Evolutionary conservation across 2,329 filamentous ascomycete genomes (phyloP), one percentile per base, ranked within the genome.

Genomic region (Mycogone perniciosa): DNA sequence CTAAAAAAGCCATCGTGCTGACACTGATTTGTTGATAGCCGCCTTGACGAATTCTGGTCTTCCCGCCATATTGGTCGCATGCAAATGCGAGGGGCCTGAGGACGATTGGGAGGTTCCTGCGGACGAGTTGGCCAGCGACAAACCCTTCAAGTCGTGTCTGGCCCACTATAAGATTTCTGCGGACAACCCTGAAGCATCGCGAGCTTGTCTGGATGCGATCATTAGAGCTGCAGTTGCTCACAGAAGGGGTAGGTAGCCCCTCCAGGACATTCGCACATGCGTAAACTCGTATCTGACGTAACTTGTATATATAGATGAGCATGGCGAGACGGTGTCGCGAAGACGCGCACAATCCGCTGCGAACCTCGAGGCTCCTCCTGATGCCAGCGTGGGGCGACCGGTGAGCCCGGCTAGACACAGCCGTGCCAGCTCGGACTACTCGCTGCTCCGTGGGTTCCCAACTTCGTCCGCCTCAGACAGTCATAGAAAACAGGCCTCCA

Each of bases 61-160:
- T 37, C 89, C 91, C 7, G 86, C 86, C 48, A 78, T 92, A 55
- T 79, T 96, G 39, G 88, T 95, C 46, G 89, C 89, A 50, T 92
- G 85, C 67, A 96, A 96, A 75, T 95, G 89, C 73, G 92, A 96
- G 67, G 80, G 83, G 46, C 83, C 85, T 44, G 80, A 85, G 55
- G 77, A 80, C 52, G 74, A 82, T 53, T 84, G 86, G 62, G 80
- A 89, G 63, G 76, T 95, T 50, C 83, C 92, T 62, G 80, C 85
- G 10, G 76, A 82, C 30, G 78, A 73, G 50, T 77, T 93, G 40
- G 72, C 78, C 43, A 69, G 67, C 51, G 84, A 88, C 61, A 70
- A 79, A 44, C 74, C 80, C 57, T 88, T 86, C 59, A 79, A 85
- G 53, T 77, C 85, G 11, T 86, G 82, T 59, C 77, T 92, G 55